Base-by-base conservation (phyloP, 78 protist genomes). In the Ministeria vibrans region DNA sequence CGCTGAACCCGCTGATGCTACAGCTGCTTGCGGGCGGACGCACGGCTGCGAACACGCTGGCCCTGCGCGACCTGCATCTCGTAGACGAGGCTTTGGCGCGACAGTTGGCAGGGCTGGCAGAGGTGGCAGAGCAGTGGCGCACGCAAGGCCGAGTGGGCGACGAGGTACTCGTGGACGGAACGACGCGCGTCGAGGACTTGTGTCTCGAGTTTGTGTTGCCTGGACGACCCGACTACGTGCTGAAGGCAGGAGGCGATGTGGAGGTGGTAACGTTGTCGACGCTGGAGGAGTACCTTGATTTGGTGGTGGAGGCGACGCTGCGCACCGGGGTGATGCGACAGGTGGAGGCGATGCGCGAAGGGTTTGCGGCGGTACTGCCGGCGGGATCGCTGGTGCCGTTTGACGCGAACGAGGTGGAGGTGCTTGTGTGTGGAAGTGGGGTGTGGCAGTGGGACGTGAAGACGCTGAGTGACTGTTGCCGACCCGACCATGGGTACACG, bases 401-500 rank as follows among this genome's bases (percentile, higher is more conserved):
- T 43, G 13, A 2, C 51, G 34, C 68, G 30, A 25, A 4, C 27
- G 84, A 80, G 64, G 22, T 80, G 13, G 30, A 36, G 64, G 13
- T 0, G 30, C 39, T 78, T 2, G 7, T 78, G 51, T 64, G 75
- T n/a, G 82, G 82, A 2, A 15, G 55, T 2, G 7, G 36, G 11
- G 62, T 23, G 39, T 28, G 42, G 51, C 32, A 36, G 9, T 78
- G 82, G 82, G 51, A 32, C 45, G 4, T 2, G 18, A 25, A 78
- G 55, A 13, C 42, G 23, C 79, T 75, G 3, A 38, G 27, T 5
- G 79, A 46, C 18, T 15, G 28, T 15, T 38, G 64, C 61, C 63
- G 49, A 23, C n/a, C 78, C 18, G 87, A 87, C 38, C 85, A 83
- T 64, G 91, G 91, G n/a, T 87, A 71, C 73, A 79, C 78, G 1